A percentile compares a stretch with the other conserved stretches of the same genome.
Evolutionary conservation across 441 rosid species (phyloP).

Genomic region (Adansonia rubrostipa): DNA sequence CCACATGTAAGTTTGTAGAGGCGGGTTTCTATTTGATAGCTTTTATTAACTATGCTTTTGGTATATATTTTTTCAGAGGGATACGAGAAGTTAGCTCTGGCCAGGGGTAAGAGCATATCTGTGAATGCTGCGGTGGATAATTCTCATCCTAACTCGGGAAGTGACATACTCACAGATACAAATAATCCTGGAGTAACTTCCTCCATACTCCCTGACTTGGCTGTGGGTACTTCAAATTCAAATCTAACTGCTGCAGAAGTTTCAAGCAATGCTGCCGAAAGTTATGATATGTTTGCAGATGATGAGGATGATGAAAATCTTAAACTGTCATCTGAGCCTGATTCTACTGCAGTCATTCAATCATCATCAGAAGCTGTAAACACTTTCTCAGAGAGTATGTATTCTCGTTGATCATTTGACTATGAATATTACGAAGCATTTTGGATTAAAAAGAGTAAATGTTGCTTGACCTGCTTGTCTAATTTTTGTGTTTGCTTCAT

Average conservation of each 20-base stretch:
- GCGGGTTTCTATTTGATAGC: constrained; percentile 11
- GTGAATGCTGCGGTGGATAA: constrained; percentile 24
- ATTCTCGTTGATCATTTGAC: not conserved
- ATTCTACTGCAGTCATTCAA: constrained; percentile 38
- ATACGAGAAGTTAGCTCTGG: constrained; percentile 71
- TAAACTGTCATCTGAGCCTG: constrained; percentile 45
- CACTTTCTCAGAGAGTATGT: constrained; percentile 49
- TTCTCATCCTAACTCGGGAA: constrained; percentile 28
- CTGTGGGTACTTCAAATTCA: constrained; percentile 34
- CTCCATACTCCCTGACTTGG: constrained; percentile 28
- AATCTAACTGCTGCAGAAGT: constrained; percentile 38
- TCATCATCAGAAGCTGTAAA: constrained; percentile 35
- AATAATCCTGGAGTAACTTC: constrained; percentile 38
- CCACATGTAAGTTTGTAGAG: not conserved
- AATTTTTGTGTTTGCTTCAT: constrained; percentile 25
- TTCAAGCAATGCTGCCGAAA: constrained; percentile 43
- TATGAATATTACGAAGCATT: not conserved
- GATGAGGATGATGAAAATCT: constrained; percentile 53
- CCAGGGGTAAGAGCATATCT: constrained; percentile 49
- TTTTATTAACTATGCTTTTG: constrained; percentile 11
- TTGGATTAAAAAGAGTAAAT: not conserved
- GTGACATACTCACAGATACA: constrained; percentile 31
- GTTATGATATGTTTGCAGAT: constrained; percentile 82
- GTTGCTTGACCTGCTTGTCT: constrained; percentile 18
- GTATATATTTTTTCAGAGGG: constrained; percentile 56